Conservation (phyloP, 1,284 basidiomycete genomes). For the Ceratorhiza oryzae-sativae region DNA sequence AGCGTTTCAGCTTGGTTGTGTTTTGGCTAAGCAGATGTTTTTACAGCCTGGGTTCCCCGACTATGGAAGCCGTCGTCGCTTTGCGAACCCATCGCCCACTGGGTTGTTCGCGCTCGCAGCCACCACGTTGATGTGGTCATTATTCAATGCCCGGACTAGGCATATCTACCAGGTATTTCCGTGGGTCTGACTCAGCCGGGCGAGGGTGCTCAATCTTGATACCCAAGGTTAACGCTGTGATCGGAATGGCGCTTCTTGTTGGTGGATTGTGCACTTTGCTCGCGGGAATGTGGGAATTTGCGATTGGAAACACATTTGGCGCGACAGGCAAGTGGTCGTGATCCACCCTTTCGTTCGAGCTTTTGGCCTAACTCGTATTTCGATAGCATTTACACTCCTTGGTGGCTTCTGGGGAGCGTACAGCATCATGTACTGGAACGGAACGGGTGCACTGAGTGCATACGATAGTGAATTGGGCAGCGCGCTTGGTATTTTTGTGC, state of each 20-base stretch:
- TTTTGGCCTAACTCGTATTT: neutral
- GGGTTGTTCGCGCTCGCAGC: constrained; percentile 45
- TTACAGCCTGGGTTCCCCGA: constrained; percentile 27
- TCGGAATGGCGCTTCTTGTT: constrained; percentile 47
- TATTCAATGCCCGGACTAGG: constrained; percentile 45
- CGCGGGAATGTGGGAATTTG: constrained; percentile 47
- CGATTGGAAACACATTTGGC: constrained; percentile 56
- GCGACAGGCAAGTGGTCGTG: constrained; percentile 48
- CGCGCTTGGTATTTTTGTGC: constrained; percentile 43
- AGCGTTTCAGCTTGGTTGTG: neutral
- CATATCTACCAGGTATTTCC: constrained; percentile 38
- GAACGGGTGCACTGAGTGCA: constrained; percentile 38
- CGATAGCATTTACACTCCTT: constrained; percentile 47
- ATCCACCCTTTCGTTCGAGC: too few species aligned
- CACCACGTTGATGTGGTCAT: constrained; percentile 51
- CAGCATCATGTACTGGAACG: constrained; percentile 42
- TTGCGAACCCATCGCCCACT: constrained; percentile 38
- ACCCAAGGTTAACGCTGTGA: constrained; percentile 53
- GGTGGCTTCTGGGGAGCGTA: constrained; percentile 49
- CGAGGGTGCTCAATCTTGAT: constrained; percentile 46
- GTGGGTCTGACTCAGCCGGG: too few species aligned
- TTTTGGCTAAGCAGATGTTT: neutral
- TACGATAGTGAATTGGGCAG: constrained; percentile 39
- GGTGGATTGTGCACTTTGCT: constrained; percentile 55
- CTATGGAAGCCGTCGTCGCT: constrained; percentile 14